A percentile compares a stretch with the other conserved stretches of the same genome.
Evolutionary conservation across 371 early-diverging fungal genomes (phyloP).

Genomic region (Saksenaea vasiformis): DNA sequence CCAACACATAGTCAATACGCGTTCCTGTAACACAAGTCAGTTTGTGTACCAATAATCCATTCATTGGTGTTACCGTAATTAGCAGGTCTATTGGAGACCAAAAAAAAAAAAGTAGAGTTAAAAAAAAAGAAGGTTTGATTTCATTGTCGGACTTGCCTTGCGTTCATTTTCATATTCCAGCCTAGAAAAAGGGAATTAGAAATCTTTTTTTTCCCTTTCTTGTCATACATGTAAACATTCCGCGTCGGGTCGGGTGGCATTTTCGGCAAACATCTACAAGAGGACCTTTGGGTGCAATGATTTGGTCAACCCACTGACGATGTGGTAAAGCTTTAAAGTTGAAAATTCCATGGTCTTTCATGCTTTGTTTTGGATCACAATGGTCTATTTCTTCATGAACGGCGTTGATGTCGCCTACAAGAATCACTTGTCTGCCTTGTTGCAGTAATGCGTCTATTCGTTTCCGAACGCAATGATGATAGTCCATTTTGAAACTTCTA

Average conservation of each 20-base stretch:
- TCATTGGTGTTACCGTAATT: conserved; percentile 50
- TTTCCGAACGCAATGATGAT: conserved; percentile 55
- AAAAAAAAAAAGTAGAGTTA: not conserved
- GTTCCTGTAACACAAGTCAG: conserved; percentile 42
- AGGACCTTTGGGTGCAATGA: conserved; percentile 58
- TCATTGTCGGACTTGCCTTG: conserved; percentile 48
- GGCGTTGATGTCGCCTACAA: conserved; percentile 84
- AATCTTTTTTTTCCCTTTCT: not conserved
- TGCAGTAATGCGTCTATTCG: conserved; percentile 53
- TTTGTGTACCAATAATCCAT: not conserved
- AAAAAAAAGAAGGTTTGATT: not conserved
- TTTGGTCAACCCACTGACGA: conserved; percentile 71
- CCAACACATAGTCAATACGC: conserved; percentile 84
- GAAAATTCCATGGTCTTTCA: conserved; percentile 52
- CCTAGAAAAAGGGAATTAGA: conserved; percentile 16
- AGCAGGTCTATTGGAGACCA: conserved; percentile 46
- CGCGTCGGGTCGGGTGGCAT: conserved; percentile 51
- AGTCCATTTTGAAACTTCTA: conserved; percentile 64
- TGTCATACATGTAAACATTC: conserved; percentile 60
- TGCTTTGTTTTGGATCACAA: conserved; percentile 71
- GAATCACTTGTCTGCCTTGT: conserved; percentile 65
- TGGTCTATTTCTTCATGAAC: conserved; percentile 79
- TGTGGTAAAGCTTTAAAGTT: conserved; percentile 68
- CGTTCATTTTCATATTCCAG: conserved; percentile 83
- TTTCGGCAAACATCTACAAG: conserved; percentile 56